Conservation (phyloP, 768 basidiomycete genomes). For the Kwoniella heveanensis region DNA sequence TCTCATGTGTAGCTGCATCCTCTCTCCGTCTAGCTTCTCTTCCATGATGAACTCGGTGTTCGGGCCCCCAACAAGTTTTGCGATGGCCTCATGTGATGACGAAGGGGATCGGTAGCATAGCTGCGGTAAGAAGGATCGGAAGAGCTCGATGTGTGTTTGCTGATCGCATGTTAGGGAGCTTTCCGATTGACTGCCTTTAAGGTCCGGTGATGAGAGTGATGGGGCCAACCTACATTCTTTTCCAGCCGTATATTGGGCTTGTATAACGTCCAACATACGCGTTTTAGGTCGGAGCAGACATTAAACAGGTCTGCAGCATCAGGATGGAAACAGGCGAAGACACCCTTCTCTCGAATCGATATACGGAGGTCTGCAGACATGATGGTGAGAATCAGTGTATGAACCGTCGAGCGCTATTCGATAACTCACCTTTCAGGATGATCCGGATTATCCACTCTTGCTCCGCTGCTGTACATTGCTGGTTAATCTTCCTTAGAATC, state of each 20-base stretch:
- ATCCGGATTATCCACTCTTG: constrained; percentile 96
- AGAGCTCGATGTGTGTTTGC: constrained; percentile 82
- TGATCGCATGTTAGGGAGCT: constrained; percentile 56
- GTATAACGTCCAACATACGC: constrained; percentile 85
- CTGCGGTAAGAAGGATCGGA: constrained; percentile 90
- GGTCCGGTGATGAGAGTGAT: too few species aligned
- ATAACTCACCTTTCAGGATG: constrained; percentile 77
- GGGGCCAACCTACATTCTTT: constrained; percentile 46
- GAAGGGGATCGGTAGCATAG: constrained; percentile 81
- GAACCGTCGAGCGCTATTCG: not conserved
- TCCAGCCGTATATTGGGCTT: constrained; percentile 66
- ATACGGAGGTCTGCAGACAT: constrained; percentile 75
- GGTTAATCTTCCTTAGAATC: constrained; percentile 68
- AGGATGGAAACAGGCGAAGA: constrained; percentile 87
- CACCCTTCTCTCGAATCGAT: constrained; percentile 89
- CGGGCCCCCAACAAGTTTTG: constrained; percentile 71
- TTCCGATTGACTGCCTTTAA: too few species aligned
- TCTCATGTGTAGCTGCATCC: constrained; percentile 92
- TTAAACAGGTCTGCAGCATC: constrained; percentile 94
- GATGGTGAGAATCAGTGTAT: not conserved
- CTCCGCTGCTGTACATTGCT: constrained; percentile 75
- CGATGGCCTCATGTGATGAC: constrained; percentile 75
- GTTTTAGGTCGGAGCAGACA: constrained; percentile 93
- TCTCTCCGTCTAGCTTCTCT: constrained; percentile 95
- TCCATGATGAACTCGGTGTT: constrained; percentile 82